These are phyloP conservation scores for Hygrocybe punicea DNA, from an alignment of 768 basidiomycete species.

Conservation along the genomic window DNA sequence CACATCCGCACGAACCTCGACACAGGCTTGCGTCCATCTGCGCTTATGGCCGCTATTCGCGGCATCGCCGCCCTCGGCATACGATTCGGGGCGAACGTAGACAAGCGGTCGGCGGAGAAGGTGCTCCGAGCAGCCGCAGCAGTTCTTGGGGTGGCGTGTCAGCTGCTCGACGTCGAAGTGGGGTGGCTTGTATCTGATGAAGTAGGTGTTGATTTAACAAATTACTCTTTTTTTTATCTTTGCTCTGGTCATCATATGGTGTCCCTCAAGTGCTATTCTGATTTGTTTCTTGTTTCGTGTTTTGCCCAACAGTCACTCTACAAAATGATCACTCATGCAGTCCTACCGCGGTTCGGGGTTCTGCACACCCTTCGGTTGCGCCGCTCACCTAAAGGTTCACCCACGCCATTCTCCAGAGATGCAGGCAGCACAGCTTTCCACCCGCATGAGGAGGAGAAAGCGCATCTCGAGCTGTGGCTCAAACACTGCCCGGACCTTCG, in stretches of 20 bases:
- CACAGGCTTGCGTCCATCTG: constrained; percentile 43
- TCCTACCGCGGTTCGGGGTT: constrained; percentile 39
- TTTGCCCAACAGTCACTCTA: constrained; percentile 33
- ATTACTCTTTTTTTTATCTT: too few relatives aligned
- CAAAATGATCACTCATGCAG: constrained; percentile 35
- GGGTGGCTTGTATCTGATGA: constrained; percentile 30
- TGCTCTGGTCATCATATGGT: too few relatives aligned
- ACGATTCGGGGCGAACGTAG: constrained; percentile 39
- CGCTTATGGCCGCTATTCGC: constrained; percentile 36
- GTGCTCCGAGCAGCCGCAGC: constrained; percentile 42
- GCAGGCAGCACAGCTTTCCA: not conserved
- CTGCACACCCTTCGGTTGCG: constrained; percentile 23
- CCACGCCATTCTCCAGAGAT: not conserved
- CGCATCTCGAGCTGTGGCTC: constrained; percentile 22
- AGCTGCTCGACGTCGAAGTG: constrained; percentile 33
- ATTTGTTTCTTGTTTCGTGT: constrained; percentile 1
- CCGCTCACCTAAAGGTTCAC: not conserved
- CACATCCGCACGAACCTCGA: constrained; percentile 44
- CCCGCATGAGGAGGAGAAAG: constrained; percentile 1
- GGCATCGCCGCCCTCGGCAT: constrained; percentile 35
- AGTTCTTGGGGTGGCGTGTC: constrained; percentile 29
- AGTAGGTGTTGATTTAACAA: too few relatives aligned
- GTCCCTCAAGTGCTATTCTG: not conserved
- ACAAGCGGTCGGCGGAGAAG: constrained; percentile 46
- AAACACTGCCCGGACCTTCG: constrained; percentile 23